phyloP scores from a whole-genome alignment of 768 basidiomycete species.

The Agaricus sinodeliciosus region DNA sequence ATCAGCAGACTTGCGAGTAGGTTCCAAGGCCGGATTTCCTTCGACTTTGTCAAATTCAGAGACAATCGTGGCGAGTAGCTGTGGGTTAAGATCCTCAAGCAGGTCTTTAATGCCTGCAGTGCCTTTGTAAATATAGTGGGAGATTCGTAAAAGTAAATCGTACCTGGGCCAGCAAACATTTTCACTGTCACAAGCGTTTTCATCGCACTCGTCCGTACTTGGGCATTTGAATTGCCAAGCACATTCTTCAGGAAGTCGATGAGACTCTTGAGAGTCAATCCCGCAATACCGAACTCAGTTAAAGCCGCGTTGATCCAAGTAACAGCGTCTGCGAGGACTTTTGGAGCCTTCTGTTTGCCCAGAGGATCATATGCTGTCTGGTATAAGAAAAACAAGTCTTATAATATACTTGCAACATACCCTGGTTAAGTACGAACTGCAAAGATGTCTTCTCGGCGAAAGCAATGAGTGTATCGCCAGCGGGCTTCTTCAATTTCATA shows the following conservation, averaged over 20 bases:
- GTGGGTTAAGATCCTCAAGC: constrained; percentile 90
- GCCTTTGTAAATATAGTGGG: background rate
- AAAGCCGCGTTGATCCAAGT: constrained; percentile 84
- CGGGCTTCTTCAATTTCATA: constrained; percentile 93
- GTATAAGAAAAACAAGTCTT: constrained; percentile 1
- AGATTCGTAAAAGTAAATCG: constrained; percentile 10
- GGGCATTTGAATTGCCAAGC: constrained; percentile 89
- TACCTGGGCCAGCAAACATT: constrained; percentile 86
- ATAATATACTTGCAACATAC: constrained; percentile 33
- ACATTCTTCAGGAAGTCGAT: constrained; percentile 88
- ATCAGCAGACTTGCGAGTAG: constrained; percentile 73
- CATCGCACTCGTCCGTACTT: constrained; percentile 90
- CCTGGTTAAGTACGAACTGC: constrained; percentile 90
- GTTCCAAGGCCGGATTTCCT: constrained; percentile 67
- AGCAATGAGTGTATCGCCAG: constrained; percentile 74
- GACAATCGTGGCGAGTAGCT: constrained; percentile 84
- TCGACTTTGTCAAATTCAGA: constrained; percentile 92
- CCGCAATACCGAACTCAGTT: constrained; percentile 86
- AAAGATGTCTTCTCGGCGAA: constrained; percentile 92
- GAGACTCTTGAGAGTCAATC: constrained; percentile 72
- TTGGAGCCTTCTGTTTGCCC: constrained; percentile 94
- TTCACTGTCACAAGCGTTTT: constrained; percentile 88
- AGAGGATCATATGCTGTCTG: constrained; percentile 83
- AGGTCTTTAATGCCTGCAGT: constrained; percentile 80
- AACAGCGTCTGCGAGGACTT: constrained; percentile 88